Evolutionary conservation across 331 rosid species (phyloP), one percentile per base, ranked within the genome.

Genomic region (Quercus phellos): DNA sequence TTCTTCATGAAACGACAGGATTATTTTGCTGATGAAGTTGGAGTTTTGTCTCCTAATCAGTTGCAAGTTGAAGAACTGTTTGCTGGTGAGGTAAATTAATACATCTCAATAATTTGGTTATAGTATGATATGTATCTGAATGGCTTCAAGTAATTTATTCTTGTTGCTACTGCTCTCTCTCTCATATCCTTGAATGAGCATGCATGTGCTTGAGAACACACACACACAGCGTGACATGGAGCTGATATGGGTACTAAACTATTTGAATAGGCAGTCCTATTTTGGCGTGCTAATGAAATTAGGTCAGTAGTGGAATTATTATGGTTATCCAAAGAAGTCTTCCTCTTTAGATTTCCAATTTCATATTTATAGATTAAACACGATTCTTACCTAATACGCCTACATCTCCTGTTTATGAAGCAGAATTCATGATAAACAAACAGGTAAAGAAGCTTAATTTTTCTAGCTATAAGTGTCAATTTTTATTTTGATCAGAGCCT

Each of bases 11-110:
- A 77, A 72, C 50, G 22, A 3, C 86, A 90, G 97, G 97, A 92
- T 68, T 94, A 94, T 75, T 90, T 76, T 89, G 97, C 97, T 66
- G 98, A 94, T 84, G 98, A 92, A 78, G 74, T 92, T 75, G 98
- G 98, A 81, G 98, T 94, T 76, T 83, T 94, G 74, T 92, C 97
- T 71, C 98, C 98, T 46, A 90, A 72, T 80, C 98, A 94, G 87
- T 77, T 84, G 74, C 94, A 90, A 80, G 98, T 89, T 71, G 85
- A 76, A 29, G 90, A 90, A 68, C 72, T 94, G 78, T 92, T 74
- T 81, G 94, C 97, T 21, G 98, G 98, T 24, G 98, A 94, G 93
- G 97, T 92, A 89, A 84, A 82, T 74, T 56, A 73, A 74, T 74
- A 30, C 73, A 66, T 32, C 71, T 81, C 51, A 58, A 61, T 56